Base-by-base conservation (phyloP, 2,329 filamentous ascomycete genomes). In the Talaromyces sp. region DNA sequence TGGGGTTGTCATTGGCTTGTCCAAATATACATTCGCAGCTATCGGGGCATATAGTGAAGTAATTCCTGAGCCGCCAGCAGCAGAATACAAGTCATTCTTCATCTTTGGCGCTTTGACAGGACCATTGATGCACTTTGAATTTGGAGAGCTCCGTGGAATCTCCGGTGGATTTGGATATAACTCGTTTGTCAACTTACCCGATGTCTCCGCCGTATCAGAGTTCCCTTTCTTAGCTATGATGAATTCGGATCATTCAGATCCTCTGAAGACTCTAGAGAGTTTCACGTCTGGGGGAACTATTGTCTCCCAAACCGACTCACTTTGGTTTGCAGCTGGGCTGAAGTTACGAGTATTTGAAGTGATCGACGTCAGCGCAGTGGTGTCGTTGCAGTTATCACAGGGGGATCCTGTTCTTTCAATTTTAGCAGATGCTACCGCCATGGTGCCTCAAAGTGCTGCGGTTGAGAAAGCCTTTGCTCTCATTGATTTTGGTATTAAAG, bases 381-480 rank as follows among this genome's bases (percentile, higher is more conserved):
- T 58, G 5, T 12, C 33, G 5, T 12, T 58, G 18, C 21, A 40
- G 21, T 6, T 58, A 14, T 16, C 14, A 16, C 12, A 39, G 14
- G 12, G 37, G 2, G 37, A 39, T 6, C 37, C 37, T 5, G 14
- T 16, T 16, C 12, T 39, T 1, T 25, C 12, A 5, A 44, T 58
- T 5, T 58, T 58, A 14, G 56, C 21, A 5, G 37, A n/a, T 14
- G 56, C 37, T 12, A 44, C 56, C 8, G 56, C 37, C 3, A 18
- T 4, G 8, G 16, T 58, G n/a, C 56, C 56, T 18, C 37, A 16
- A 16, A 16, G 9, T 7, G 23, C 12, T 14, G 21, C 9, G 3
- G 35, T 25, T 2, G 21, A 44, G 11, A 14, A 21, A 7, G 69
- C 67, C 60, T 69, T 79, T 21, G 72, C 72, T 63, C 76, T 33